Evolutionary conservation across 352 stramenopile species (phyloP).

Genomic region (Halophytophthora polymorphica): DNA sequence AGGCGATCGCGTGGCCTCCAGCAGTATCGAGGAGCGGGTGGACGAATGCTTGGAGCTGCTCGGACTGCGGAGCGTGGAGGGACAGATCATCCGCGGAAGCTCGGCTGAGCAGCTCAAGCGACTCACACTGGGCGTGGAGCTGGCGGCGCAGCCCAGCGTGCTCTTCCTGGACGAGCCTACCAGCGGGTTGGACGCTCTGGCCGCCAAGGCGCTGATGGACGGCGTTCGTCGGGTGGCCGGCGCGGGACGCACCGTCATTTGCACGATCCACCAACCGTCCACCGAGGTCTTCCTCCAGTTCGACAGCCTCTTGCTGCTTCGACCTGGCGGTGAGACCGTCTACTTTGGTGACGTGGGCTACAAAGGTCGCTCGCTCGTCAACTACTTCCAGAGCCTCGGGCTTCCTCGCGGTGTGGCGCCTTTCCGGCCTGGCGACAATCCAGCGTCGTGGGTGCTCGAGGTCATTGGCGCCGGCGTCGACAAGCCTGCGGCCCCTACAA

Average conservation of each 20-base stretch:
- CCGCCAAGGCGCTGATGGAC: conserved; percentile 62
- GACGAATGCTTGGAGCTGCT: conserved; percentile 87
- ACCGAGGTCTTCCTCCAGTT: conserved; percentile 61
- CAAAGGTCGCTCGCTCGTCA: conserved; percentile 35
- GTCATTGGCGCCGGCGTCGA: conserved; percentile 50
- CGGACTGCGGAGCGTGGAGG: conserved; percentile 47
- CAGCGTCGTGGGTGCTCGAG: conserved; percentile 87
- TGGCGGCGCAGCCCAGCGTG: conserved; percentile 43
- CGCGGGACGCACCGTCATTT: conserved; percentile 79
- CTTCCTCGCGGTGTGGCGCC: conserved; percentile 14
- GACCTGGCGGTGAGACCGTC: conserved; percentile 76
- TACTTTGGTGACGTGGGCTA: conserved; percentile 82
- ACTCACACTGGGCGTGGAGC: conserved; percentile 43
- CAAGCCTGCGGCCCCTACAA: conserved; percentile 7
- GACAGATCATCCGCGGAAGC: conserved; percentile 33
- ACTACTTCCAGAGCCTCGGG: conserved; percentile 61
- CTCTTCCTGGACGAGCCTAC: conserved; percentile 62
- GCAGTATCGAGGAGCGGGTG: conserved; percentile 34
- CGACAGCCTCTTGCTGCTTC: conserved; percentile 82
- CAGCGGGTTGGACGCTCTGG: conserved; percentile 63
- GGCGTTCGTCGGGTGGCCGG: conserved; percentile 54
- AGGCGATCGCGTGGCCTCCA: conserved; percentile 22
- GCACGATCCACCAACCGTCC: conserved; percentile 43
- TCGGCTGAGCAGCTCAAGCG: conserved; percentile 50
- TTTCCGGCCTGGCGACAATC: conserved; percentile 74